A percentile compares a stretch with the other conserved stretches of the same genome.
Conservation (phyloP, 805 yeast species). For the Pichia phayaonensis region DNA sequence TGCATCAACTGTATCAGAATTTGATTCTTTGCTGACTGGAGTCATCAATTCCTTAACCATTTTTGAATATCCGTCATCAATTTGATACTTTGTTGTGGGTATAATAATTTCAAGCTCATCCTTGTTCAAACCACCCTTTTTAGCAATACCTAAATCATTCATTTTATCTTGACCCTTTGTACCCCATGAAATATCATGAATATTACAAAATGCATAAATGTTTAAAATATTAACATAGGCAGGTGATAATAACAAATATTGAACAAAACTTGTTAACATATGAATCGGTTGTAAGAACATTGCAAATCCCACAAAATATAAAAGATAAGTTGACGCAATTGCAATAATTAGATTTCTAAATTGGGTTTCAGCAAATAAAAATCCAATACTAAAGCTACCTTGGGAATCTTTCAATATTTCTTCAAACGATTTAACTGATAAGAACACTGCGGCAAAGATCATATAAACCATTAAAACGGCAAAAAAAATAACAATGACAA, state of each 20-base stretch:
- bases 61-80: constrained; percentile 64
- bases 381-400: constrained; percentile 32
- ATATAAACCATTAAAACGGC: constrained; percentile 85
- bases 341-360: constrained; percentile 88
- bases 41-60: constrained; percentile 52
- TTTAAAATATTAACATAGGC: constrained; percentile 85
- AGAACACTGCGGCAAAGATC: constrained; percentile 77
- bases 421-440: constrained; percentile 58
- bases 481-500: constrained; percentile 67
- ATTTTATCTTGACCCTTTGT: constrained; percentile 76
- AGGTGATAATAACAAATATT: constrained; percentile 79
- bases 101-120: constrained; percentile 63
- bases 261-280: constrained; percentile 80
- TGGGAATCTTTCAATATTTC: constrained; percentile 30
- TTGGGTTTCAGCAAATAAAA: constrained; percentile 56
- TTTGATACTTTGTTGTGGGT: constrained; percentile 70
- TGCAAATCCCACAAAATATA: constrained; percentile 72
- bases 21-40: constrained; percentile 24
- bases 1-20: constrained; percentile 12
- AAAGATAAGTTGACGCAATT: constrained; percentile 70
- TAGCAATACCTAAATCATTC: constrained; percentile 79
- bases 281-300: constrained; percentile 88
- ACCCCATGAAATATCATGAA: constrained; percentile 97
- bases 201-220: constrained; percentile 92
- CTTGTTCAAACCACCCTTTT: constrained; percentile 39